These are phyloP conservation scores for Plasmopara muralis DNA, from an alignment of 352 stramenopile genomes.

Conservation along the genomic window DNA sequence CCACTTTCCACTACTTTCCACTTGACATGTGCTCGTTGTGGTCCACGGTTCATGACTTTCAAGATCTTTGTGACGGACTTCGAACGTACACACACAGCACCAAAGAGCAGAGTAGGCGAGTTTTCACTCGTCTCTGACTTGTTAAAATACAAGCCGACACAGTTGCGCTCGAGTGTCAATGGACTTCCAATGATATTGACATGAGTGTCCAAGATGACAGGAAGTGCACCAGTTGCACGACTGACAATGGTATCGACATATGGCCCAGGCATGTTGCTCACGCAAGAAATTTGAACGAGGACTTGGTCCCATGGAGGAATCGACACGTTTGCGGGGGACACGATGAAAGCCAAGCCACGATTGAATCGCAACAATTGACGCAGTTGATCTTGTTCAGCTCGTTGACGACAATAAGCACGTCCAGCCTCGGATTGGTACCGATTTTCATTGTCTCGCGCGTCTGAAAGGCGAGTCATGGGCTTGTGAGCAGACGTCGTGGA, in stretches of 20 bases:
- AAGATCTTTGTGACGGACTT: conserved; percentile 38
- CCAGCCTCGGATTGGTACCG: conserved; percentile 56
- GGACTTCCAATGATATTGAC: conserved; percentile 53
- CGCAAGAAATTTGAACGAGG: conserved; percentile 46
- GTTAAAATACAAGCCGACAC: conserved; percentile 46
- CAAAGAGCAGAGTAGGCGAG: conserved; percentile 38
- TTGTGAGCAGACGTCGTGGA: conserved; percentile 1
- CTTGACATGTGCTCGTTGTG: conserved; percentile 42
- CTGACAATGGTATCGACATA: conserved; percentile 65
- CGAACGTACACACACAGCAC: conserved; percentile 37
- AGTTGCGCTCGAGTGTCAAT: conserved; percentile 53
- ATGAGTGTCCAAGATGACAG: conserved; percentile 50
- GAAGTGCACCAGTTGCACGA: conserved; percentile 38
- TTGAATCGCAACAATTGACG: conserved; percentile 37
- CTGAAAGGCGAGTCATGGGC: conserved; percentile 31
- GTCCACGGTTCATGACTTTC: conserved; percentile 62
- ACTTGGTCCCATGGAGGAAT: conserved; percentile 58
- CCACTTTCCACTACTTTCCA: conserved; percentile 53
- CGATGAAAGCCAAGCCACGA: conserved; percentile 51
- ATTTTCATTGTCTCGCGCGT: conserved; percentile 34
- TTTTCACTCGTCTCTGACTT: conserved; percentile 16
- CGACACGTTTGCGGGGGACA: conserved; percentile 21
- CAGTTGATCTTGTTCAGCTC: conserved; percentile 39
- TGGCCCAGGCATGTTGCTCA: conserved; percentile 71
- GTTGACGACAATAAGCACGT: conserved; percentile 34